These are phyloP conservation scores for Tieghemostelium lacteum DNA, from an alignment of 78 protist species.

Conservation along the genomic window DNA sequence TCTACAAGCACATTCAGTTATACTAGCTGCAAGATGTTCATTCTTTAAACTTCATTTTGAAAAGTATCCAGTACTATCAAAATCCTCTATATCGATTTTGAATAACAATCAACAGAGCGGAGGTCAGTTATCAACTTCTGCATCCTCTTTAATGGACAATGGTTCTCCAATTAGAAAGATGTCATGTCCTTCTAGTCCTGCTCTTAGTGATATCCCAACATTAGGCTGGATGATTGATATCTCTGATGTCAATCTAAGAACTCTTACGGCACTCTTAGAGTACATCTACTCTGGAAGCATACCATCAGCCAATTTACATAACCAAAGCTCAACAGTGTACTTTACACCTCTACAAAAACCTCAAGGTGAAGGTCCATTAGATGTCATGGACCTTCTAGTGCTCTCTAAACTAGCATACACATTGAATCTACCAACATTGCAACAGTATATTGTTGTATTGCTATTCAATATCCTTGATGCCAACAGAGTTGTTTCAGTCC, in stretches of 20 bases:
- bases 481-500: not conserved
- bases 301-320: slow-evolving; percentile 20
- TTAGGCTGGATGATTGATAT: slow-evolving; percentile 57
- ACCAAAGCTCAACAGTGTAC: slow-evolving; percentile 12
- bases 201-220: slow-evolving; percentile 12
- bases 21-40: slow-evolving; percentile 33
- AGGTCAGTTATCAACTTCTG: too few species aligned
- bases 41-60: slow-evolving; percentile 50
- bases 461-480: slow-evolving; percentile 31
- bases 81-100: slow-evolving; percentile 35
- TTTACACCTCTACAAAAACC: not conserved
- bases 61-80: slow-evolving; percentile 10
- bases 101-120: too few species aligned
- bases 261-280: slow-evolving; percentile 38
- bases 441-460: slow-evolving; percentile 34
- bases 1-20: slow-evolving; percentile 28
- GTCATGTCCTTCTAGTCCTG: slow-evolving; percentile 46
- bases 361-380: slow-evolving; percentile 11
- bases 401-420: slow-evolving; percentile 37
- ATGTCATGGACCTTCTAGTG: slow-evolving; percentile 40
- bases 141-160: not conserved
- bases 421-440: slow-evolving; percentile 3
- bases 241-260: slow-evolving; percentile 33
- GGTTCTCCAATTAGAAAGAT: slow-evolving; percentile 21
- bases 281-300: slow-evolving; percentile 47